Base-by-base conservation (phyloP, 73 alveolate species). In the Paramecium biaurelia region DNA sequence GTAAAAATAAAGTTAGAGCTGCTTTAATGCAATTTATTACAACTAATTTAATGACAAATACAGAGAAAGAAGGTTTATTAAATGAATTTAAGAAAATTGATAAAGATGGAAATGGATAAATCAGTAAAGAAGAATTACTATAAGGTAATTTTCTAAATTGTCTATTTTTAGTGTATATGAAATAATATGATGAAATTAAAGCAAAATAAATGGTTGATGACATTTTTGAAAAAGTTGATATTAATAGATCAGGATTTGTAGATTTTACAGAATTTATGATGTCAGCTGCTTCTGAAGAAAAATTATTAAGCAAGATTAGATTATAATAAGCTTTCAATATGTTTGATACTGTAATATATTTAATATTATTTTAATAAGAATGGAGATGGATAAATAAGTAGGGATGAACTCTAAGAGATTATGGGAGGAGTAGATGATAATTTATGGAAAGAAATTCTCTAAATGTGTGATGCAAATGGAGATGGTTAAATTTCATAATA, bases 131-230 rank as follows among this genome's bases (percentile, higher is more conserved):
- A 14, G 94, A 89, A 89, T 70, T 89, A 49, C 63, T 89, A 2
- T 57, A 89, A 70, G 94, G 94, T 89, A 70, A 8, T 9, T 38
- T 14, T 3, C 18, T n/a, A 0, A 18, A 5, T 53, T 15, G 5
- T 4, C 34, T 2, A 15, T 15, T 8, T 2, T 56, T 24, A 59
- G 63, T 86, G 34, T 47, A 59, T 56, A 21, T 38, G 70, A 59
- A 63, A 35, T 5, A 57, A 57, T 63, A 86, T 67, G 68, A 24
- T 57, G 67, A 20, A 63, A 58, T 58, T n/a, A 59, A 59, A 67
- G 93, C 93, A 18, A 79, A 57, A n/a, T 72, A 86, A 24, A 63
- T 86, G 84, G 93, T 86, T 34, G 85, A 86, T 86, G 85, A 86
- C 18, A 86, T 86, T 41, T 86, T 86, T 34, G 93, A 86, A 38